Evolutionary conservation across 176 grass and related monocot genomes (phyloP).

Genomic region (Phyllostachys edulis): DNA sequence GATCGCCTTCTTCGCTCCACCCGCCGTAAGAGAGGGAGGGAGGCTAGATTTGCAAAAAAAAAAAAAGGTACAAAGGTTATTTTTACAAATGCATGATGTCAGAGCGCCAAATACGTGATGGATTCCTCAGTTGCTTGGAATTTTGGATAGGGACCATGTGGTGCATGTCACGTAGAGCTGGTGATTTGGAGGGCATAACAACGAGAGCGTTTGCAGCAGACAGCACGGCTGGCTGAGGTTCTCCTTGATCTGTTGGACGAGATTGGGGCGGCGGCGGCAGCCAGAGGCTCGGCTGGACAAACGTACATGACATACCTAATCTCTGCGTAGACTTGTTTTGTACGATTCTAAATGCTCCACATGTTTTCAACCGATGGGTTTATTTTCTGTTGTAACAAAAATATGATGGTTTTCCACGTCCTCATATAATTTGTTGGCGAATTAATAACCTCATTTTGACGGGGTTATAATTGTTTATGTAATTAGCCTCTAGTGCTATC

Average conservation of each 20-base stretch:
- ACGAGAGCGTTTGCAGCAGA: neutral
- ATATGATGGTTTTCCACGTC: neutral
- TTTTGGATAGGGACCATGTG: slow-evolving; percentile 35
- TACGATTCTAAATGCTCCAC: slow-evolving; percentile 6
- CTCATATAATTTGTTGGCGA: too few relatives aligned
- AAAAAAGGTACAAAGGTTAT: too few relatives aligned
- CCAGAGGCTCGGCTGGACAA: neutral
- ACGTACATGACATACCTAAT: neutral
- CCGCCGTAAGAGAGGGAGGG: too few relatives aligned
- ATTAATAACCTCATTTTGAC: too few relatives aligned
- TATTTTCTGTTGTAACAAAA: neutral
- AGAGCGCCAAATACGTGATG: too few relatives aligned
- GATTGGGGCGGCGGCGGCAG: neutral
- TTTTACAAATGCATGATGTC: too few relatives aligned
- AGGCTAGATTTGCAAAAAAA: too few relatives aligned
- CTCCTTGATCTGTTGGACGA: neutral
- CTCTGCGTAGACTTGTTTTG: neutral
- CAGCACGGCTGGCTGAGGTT: neutral
- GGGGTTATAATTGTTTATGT: too few relatives aligned
- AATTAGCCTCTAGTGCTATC: too few relatives aligned
- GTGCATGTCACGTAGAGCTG: neutral
- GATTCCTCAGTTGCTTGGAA: neutral
- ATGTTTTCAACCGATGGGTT: neutral
- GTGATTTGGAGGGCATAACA: slow-evolving; percentile 32
- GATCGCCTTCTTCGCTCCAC: too few relatives aligned